These are phyloP conservation scores for Tephrocybe sp. DNA, from an alignment of 768 basidiomycete genomes.

Conservation along the genomic window DNA sequence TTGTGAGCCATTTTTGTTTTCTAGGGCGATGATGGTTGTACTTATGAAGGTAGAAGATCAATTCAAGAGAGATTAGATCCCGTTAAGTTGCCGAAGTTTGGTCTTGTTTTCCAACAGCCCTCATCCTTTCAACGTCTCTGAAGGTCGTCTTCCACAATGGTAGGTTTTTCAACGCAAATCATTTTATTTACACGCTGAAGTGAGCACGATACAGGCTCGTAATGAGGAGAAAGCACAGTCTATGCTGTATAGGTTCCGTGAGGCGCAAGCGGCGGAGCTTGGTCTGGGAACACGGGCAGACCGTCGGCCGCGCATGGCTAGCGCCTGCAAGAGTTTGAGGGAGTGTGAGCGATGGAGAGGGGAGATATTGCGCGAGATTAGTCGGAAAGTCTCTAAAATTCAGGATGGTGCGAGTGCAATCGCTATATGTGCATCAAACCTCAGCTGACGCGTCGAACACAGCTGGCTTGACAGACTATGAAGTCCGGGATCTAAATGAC, in stretches of 20 bases:
- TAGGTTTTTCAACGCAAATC: constrained; percentile 1
- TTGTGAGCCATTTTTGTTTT: constrained; percentile 21
- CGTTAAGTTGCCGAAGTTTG: constrained; percentile 14
- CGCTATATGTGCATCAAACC: not conserved
- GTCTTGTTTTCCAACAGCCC: constrained; percentile 18
- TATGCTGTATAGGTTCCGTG: constrained; percentile 78
- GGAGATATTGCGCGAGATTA: constrained; percentile 92
- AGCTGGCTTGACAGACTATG: constrained; percentile 95
- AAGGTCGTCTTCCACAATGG: constrained; percentile 16
- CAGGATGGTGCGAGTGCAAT: constrained; percentile 63
- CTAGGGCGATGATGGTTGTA: not conserved
- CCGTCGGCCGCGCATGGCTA: constrained; percentile 90
- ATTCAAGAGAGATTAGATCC: constrained; percentile 3
- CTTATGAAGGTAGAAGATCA: not conserved
- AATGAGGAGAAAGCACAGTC: constrained; percentile 83
- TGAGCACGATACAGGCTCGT: constrained; percentile 61
- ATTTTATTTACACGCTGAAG: not conserved
- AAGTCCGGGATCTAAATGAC: constrained; percentile 94
- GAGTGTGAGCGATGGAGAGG: constrained; percentile 97
- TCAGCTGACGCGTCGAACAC: constrained; percentile 7
- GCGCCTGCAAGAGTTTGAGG: constrained; percentile 84
- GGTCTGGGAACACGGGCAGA: constrained; percentile 85
- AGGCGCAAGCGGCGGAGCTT: constrained; percentile 94
- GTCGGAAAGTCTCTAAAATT: constrained; percentile 95
- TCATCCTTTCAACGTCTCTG: constrained; percentile 3